Evolutionary conservation across 352 stramenopile species (phyloP), one percentile per base, ranked within the genome.

Genomic region (Pythium insidiosum): DNA sequence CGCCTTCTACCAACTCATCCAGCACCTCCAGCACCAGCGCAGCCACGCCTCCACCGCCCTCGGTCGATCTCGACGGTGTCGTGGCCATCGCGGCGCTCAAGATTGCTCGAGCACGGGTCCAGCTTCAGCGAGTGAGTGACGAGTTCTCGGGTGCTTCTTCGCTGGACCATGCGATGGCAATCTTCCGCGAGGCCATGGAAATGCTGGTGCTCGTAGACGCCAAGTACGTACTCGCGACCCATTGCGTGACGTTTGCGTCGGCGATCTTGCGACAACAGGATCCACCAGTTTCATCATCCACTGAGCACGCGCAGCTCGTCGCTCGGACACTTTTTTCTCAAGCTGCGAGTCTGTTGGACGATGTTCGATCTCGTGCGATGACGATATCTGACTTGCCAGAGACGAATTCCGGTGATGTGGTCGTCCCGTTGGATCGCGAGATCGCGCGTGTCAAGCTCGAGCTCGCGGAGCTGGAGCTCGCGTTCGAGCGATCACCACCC

Each of bases 401-500:
- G 5, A 33, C 28, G 28, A 33, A 33, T 48, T 30, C n/a, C n/a
- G n/a, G n/a, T n/a, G n/a, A n/a, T n/a, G n/a, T n/a, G n/a, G 26
- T 29, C 1, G 40, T 43, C 11, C 50, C 53, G 2, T 30, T 71
- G 19, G 54, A 71, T 22, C 38, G 57, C 4, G 46, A 70, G 5
- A 59, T 80, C 16, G 57, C 58, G 23, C 13, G 54, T 5, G 47
- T 63, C 6, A 84, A 82, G 36, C 15, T 72, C 11, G 18, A 62
- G 26, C 15, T 77, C 13, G 67, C 68, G 12, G 42, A 38, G 5
- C 9, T 79, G 2, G 58, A 84, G 10, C 41, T 86, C 10, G 35
- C 21, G 1, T 28, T 67, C 0, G 67, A 80, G 21, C 42, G 63
- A 5, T 66, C 57, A 4, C 1, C 48, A 10, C 43, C 16, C 1